Conservation (phyloP, 176 grass and related monocot genomes). For the Alopecurus myosuroides region DNA sequence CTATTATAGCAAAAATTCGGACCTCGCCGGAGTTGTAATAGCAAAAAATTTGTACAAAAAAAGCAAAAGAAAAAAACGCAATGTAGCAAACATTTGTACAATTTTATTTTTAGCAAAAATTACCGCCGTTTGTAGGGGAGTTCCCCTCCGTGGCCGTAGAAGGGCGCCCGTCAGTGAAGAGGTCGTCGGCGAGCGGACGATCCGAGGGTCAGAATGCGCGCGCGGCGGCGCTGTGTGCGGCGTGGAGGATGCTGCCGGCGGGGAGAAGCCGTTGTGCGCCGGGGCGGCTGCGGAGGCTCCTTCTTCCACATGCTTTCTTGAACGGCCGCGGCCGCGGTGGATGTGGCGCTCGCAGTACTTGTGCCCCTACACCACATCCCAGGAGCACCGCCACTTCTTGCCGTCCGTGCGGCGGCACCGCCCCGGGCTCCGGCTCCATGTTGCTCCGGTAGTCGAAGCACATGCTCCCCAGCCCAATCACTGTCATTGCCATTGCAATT, state of each 20-base stretch:
- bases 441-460: constrained; percentile 94
- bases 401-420: constrained; percentile 93
- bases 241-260: constrained; percentile 48
- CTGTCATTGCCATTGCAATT: constrained; percentile 15
- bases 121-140: too few relatives aligned
- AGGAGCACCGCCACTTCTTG: constrained; percentile 98
- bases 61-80: too few relatives aligned
- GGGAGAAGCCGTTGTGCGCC: constrained; percentile 46
- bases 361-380: constrained; percentile 82
- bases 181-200: too few relatives aligned
- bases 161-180: too few relatives aligned
- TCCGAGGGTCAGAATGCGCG: constrained; percentile 46
- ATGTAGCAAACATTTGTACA: too few relatives aligned
- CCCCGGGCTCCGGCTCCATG: constrained; percentile 95
- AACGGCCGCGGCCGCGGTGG: constrained; percentile 95
- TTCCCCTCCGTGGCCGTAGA: too few relatives aligned
- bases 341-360: constrained; percentile 99
- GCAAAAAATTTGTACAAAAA: too few relatives aligned
- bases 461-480: constrained; percentile 80
- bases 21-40: too few relatives aligned
- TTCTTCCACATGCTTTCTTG: constrained; percentile 99
- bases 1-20: too few relatives aligned
- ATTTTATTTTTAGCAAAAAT: too few relatives aligned
- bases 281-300: constrained; percentile 15
- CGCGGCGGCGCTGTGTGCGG: too few relatives aligned